Percentiles rank a stretch among this genome's conserved stretches.
Evolutionary conservation across 2,329 filamentous ascomycete species (phyloP).

Genomic region (Zymoseptoria ardabiliae): DNA sequence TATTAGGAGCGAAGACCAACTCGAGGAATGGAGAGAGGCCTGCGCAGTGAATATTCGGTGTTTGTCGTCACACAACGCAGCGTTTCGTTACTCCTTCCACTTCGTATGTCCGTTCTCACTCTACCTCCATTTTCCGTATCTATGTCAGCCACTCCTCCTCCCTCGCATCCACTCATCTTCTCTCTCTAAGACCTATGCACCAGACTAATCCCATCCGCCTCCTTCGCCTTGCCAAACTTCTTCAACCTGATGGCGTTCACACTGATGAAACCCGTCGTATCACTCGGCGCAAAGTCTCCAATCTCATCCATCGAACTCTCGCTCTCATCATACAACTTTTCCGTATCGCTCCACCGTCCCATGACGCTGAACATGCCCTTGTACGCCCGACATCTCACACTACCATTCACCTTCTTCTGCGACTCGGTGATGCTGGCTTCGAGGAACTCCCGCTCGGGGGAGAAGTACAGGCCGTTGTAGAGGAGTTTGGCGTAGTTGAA

Average conservation of each 20-base stretch:
- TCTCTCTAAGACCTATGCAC: slow-evolving; percentile 13
- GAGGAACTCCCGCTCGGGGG: slow-evolving; percentile 63
- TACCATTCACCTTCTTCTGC: slow-evolving; percentile 56
- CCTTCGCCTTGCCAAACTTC: slow-evolving; percentile 36
- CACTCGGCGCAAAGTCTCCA: slow-evolving; percentile 58
- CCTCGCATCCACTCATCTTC: no score
- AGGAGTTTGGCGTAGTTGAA: slow-evolving; percentile 53
- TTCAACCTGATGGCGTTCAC: slow-evolving; percentile 57
- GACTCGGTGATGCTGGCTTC: slow-evolving; percentile 56
- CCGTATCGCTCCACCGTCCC: slow-evolving; percentile 54
- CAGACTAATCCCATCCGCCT: slow-evolving; percentile 29
- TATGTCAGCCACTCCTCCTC: no score
- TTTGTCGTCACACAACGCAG: no score
- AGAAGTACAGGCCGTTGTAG: slow-evolving; percentile 63
- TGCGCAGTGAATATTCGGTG: no score
- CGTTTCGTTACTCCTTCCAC: no score
- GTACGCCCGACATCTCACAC: slow-evolving; percentile 57
- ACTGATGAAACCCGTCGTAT: slow-evolving; percentile 62
- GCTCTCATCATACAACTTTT: slow-evolving; percentile 61
- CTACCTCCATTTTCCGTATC: no score
- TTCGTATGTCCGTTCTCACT: no score
- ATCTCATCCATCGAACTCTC: slow-evolving; percentile 66
- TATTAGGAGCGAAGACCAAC: no score
- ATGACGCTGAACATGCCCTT: slow-evolving; percentile 59
- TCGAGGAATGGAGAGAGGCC: no score